Evolutionary conservation across 2,329 filamentous ascomycete genomes (phyloP), one percentile per base, ranked within the genome.

Genomic region (Xylariaceae sp.): DNA sequence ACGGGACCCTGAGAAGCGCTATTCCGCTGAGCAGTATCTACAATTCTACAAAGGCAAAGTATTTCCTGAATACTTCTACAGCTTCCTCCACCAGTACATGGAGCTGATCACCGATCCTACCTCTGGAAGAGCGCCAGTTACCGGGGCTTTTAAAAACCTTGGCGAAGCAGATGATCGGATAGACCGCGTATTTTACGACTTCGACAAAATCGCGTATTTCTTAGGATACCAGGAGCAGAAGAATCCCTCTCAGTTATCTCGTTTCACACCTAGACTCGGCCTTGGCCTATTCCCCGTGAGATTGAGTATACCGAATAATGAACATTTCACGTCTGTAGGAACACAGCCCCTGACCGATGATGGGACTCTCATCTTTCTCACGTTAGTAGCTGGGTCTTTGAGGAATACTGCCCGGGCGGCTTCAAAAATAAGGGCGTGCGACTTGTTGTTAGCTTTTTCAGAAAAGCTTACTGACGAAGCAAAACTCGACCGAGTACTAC

Each of bases 21-120:
- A 96, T 73, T 92, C 92, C 16, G 94, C 95, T 2, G 92, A 97
- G 56, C 91, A 98, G 69, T 98, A 97, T 65, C 79, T 99, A 8
- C 89, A 92, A 19, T 94, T 96, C 68, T 98, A 91, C 87, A 91
- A 92, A 68, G 86, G 85, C 43, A 97, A 94, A 70, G 91, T 94
- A 3, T 99, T 99, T 62, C 96, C 95, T 0, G 86, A 91, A 56
- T 99, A 99, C 75, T 99, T 99, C 69, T 98, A 97, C 79, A 96
- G 87, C 71, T 98, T 99, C 71, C 80, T 99, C 28, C 95, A 99
- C 71, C 93, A 97, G 68, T 96, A 99, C 71, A 97, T 99, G 92
- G 91, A 91, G 65, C 84, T 96, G 52, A 91, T 99, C 61, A 98
- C 95, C 3, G 92, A 98, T 71, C 90, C 93, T 0, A 91, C 89